These are phyloP conservation scores for Gossypium stocksii DNA, from an alignment of 345 rosid species.

Conservation along the genomic window DNA sequence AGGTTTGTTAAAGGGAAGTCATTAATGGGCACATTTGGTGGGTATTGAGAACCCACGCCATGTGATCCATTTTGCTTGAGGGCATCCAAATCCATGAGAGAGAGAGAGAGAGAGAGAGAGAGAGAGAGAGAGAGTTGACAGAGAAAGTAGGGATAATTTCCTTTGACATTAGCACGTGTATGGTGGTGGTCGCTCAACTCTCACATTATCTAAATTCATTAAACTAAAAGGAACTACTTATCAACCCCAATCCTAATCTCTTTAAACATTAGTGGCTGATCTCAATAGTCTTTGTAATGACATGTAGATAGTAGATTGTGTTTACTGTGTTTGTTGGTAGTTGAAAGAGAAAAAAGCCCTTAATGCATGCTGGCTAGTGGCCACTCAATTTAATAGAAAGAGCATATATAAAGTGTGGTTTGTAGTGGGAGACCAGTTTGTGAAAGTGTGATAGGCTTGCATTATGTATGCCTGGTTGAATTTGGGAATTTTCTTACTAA, in stretches of 20 bases:
- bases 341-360: neutral
- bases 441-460: neutral
- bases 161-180: neutral
- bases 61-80: neutral
- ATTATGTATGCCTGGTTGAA: neutral
- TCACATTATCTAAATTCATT: neutral
- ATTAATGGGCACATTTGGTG: conserved; percentile 8
- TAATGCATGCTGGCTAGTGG: neutral
- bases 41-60: neutral
- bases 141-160: neutral
- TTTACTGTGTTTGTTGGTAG: neutral
- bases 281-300: no score
- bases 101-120: neutral
- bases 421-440: conserved; percentile 3
- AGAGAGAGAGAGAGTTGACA: neutral
- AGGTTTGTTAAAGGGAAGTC: neutral
- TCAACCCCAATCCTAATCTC: neutral
- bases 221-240: neutral
- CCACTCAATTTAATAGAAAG: conserved; percentile 5
- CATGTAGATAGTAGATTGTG: neutral
- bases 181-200: neutral
- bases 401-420: conserved; percentile 2
- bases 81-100: neutral
- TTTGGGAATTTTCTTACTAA: neutral
- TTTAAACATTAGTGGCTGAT: neutral